Evolutionary conservation across 371 early-diverging fungal species (phyloP).

Genomic region (Actinomucor elegans): DNA sequence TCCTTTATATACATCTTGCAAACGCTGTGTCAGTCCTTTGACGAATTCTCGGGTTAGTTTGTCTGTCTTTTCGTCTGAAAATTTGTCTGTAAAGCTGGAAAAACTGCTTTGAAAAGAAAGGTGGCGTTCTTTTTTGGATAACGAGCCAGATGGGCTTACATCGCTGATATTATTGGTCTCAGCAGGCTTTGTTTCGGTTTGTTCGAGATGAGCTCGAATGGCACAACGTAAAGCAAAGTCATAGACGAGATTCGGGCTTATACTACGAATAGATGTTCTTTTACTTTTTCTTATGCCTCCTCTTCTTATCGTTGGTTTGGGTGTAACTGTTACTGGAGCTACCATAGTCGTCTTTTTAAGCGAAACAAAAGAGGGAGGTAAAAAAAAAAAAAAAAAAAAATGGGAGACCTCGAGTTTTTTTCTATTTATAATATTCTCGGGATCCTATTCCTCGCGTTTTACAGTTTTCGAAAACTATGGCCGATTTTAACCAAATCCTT

Average conservation of each 20-base stretch:
- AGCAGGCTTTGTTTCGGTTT: constrained; percentile 14
- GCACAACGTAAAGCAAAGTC: constrained; percentile 35
- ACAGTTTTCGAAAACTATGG: too few relatives aligned
- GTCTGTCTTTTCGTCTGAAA: constrained; percentile 36
- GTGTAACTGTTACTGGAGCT: not conserved
- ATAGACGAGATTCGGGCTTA: constrained; percentile 18
- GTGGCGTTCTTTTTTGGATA: constrained; percentile 6
- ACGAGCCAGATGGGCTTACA: constrained; percentile 19
- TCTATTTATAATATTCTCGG: too few relatives aligned
- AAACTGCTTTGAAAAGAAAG: constrained; percentile 15
- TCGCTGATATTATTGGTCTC: constrained; percentile 16
- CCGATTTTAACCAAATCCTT: constrained; percentile 5
- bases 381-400: too few relatives aligned
- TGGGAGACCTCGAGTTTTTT: too few relatives aligned
- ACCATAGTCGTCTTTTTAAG: not conserved
- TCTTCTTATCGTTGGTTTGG: constrained; percentile 8
- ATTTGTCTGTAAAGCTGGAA: constrained; percentile 31
- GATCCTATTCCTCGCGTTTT: too few relatives aligned
- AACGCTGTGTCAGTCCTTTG: constrained; percentile 25
- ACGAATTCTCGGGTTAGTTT: constrained; percentile 43
- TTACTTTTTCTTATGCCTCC: constrained; percentile 3
- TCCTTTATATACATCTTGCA: constrained; percentile 35
- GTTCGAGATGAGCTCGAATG: constrained; percentile 28
- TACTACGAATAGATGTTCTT: constrained; percentile 2
- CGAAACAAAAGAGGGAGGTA: too few relatives aligned